Evolutionary conservation across 2,329 filamentous ascomycete genomes (phyloP), one percentile per base, ranked within the genome.

Genomic region (Cordyceps farinosa): DNA sequence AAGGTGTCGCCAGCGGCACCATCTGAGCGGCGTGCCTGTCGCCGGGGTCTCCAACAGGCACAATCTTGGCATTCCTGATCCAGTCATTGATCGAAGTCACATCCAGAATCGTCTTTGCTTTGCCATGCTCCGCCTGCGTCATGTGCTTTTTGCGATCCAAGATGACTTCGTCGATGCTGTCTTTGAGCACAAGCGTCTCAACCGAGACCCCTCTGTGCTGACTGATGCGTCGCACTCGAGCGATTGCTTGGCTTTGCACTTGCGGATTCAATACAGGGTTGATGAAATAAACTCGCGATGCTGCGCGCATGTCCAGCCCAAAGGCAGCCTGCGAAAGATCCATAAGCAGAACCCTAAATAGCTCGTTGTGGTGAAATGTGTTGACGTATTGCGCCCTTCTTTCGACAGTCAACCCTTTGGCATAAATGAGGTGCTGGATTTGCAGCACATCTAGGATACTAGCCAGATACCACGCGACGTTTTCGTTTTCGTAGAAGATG

Each of bases 401-500:
- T 13, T 83, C 79, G 0, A 84, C 80, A 1, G 82, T 81, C 1
- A 92, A 77, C 2, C 80, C 80, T 67, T 85, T 86, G 13, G 88
- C 86, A 68, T 92, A 92, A 64, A 88, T 89, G 4, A 92, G 77
- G 59, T 87, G 80, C 27, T 83, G 78, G 5, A 88, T 78, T 69
- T 84, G 81, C 10, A 87, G 77, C 38, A 94, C 82, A 67, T 97
- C 93, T 0, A 98, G 82, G 36, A 89, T 87, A 71, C 92, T 88
- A 0, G 91, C 90, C 45, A 97, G 84, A 76, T 96, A 97, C 74
- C 86, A 96, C 1, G 92, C 93, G 2, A 90, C 83, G 68, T 96
- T 94, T 65, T 95, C 90, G 38, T 90, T 89, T 65, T 96, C 92
- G 73, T 97, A 97, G 74, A 98, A 98, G 10, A 97, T 84, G 59